Conservation (phyloP, 345 rosid species). For the Gossypium bickii region DNA sequence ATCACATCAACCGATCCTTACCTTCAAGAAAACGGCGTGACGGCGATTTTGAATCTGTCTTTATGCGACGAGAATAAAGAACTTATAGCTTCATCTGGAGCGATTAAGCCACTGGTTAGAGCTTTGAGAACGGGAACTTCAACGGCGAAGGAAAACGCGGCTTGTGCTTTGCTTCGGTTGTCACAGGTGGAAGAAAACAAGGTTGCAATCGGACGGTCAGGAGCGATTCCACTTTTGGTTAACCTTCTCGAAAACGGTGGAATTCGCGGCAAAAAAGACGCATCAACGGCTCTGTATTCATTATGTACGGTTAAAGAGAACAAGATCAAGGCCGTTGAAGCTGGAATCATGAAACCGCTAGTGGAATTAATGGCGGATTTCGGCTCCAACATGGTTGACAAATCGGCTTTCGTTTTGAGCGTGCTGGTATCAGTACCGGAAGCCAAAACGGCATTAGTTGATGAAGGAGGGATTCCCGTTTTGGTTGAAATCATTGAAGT, state of each 20-base stretch:
- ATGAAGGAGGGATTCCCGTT: slow-evolving; percentile 90
- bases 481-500: slow-evolving; percentile 82
- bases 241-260: slow-evolving; percentile 64
- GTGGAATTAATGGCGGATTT: slow-evolving; percentile 95
- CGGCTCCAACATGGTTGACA: slow-evolving; percentile 93
- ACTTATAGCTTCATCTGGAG: slow-evolving; percentile 70
- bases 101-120: slow-evolving; percentile 74
- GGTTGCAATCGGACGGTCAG: slow-evolving; percentile 80
- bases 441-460: slow-evolving; percentile 66
- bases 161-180: slow-evolving; percentile 82
- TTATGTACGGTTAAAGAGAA: slow-evolving; percentile 75
- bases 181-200: slow-evolving; percentile 83
- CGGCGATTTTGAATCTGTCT: slow-evolving; percentile 79
- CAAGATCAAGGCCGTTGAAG: slow-evolving; percentile 71
- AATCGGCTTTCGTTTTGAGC: slow-evolving; percentile 71
- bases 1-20: slow-evolving; percentile 64
- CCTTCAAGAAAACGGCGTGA: slow-evolving; percentile 90
- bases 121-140: slow-evolving; percentile 71
- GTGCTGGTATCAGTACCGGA: slow-evolving; percentile 52
- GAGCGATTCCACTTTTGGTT: slow-evolving; percentile 73
- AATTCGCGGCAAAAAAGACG: slow-evolving; percentile 82
- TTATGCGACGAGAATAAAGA: slow-evolving; percentile 91
- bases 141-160: slow-evolving; percentile 82
- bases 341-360: slow-evolving; percentile 74
- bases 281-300: slow-evolving; percentile 83